Base-by-base conservation (phyloP, 1,284 basidiomycete species). In the Ceratobasidium sp. region DNA sequence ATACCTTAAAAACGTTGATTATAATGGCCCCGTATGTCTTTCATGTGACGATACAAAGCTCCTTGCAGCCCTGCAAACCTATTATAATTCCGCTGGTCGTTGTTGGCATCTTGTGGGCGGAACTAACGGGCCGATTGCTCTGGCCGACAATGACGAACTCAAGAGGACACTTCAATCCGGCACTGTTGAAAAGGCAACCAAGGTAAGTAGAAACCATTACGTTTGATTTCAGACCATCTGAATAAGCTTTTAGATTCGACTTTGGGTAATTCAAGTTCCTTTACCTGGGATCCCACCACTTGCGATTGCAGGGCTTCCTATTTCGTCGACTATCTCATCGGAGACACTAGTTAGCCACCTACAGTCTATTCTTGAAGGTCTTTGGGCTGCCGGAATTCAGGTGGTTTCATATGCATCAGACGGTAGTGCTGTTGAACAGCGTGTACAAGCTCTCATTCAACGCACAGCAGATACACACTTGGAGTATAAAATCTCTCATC, bases 401-500 rank as follows among this genome's bases (percentile, higher is more conserved):
- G 75, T 82, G 9, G 54, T 79, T 1, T 81, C 81, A 1, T 81
- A 81, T 69, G 77, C 80, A 9, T 79, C 73, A 36, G 81, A 83
- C 78, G 82, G 83, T 1, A 81, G 79, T 0, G 76, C 77, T 44
- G 76, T 75, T 19, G 83, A 84, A 69, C 80, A 80, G 29, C 54
- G 66, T 0, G 57, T 80, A 11, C 79, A 81, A 66, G 44, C 74
- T 0, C 60, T 62, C 15, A 57, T 82, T n/a, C 17, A 54, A 1
- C 45, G 60, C 0, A 14, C 44, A 11, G 78, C 76, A 3, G 59
- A 62, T 36, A 50, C 56, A 2, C 53, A 44, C 1, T 50, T 66
- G 2, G n/a, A 31, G 1, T 66, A 76, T 29, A 33, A 1, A 14
- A 76, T 81, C 7, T 41, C 48, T 1, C 44, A 6, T 14, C 7